Evolutionary conservation across 2,329 filamentous ascomycete species (phyloP), one percentile per base, ranked within the genome.

Genomic region (Raffaelea albimanens): DNA sequence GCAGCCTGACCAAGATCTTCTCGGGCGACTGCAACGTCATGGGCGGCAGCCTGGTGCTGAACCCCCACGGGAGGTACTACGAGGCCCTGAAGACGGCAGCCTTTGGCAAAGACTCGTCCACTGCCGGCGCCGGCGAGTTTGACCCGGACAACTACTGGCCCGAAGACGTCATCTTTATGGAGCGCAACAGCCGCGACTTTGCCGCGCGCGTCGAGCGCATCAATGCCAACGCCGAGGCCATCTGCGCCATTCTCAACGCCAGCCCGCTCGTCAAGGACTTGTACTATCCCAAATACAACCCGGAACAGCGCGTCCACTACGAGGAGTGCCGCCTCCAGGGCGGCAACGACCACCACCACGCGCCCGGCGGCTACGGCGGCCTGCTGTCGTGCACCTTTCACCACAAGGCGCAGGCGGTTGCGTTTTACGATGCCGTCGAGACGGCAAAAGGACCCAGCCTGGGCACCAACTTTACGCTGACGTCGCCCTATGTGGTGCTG

Each of bases 11-110:
- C 43, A 98, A 98, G 65, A 85, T 97, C 46, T 98, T 98, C 68
- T 95, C 88, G 48, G 93, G 93, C 44, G 93, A 96, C 65, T 93
- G 87, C 63, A 97, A 98, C 63, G 93, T 98, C 55, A 97, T 97
- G 91, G 93, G 90, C 50, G 93, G 93, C 48, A 85, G 83, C 54
- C 67, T 74, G 41, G 77, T 83, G 46, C 61, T 83, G 41, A 83
- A 83, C 58, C 78, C 78, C 1, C 76, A 82, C 48, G 71, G 82
- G n/a, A 78, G 68, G 41, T 85, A 83, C 66, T 95, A 95, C 63
- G 47, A 62, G 3, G 56, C 67, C 1, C 65, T 98, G n/a, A 91
- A 88, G 61, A 61, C 69, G 5, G 71, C 73, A n/a, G 78, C 87
- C 61, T 66, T 67, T 4, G 62, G 64, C 9, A 13, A n/a, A n/a